phyloP scores from a whole-genome alignment of 2,329 filamentous ascomycete genomes.

The Ceratocystis ficicola region DNA sequence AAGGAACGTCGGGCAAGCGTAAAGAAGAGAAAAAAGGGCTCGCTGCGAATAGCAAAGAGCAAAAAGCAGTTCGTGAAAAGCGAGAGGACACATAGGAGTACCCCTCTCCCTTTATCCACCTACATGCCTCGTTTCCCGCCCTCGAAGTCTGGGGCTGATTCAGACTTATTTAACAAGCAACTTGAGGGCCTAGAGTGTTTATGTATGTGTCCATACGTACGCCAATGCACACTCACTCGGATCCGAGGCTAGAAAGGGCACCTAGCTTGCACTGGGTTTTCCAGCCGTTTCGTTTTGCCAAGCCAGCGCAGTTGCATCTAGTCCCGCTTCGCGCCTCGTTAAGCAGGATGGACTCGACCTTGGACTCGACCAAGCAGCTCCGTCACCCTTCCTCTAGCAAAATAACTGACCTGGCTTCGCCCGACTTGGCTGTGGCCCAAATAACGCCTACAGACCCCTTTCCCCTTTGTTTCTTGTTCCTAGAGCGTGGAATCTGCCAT shows the following conservation, averaged over 20 bases:
- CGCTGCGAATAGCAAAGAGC: background rate
- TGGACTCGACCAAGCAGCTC: too few relatives aligned
- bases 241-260: too few relatives aligned
- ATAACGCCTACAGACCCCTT: too few relatives aligned
- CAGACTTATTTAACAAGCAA: background rate
- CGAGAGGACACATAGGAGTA: background rate
- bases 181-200: background rate
- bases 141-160: conserved; percentile 2
- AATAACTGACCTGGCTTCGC: too few relatives aligned
- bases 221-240: too few relatives aligned
- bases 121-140: background rate
- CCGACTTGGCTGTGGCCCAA: too few relatives aligned
- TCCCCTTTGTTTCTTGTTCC: background rate
- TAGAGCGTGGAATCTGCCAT: conserved; percentile 6
- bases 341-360: too few relatives aligned
- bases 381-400: too few relatives aligned
- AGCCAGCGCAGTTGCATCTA: too few relatives aligned
- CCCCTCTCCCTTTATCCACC: background rate
- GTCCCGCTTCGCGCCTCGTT: too few relatives aligned
- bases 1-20: background rate
- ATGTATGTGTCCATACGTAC: background rate
- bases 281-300: too few relatives aligned
- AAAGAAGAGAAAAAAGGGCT: background rate
- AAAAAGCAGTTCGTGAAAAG: background rate
- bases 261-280: too few relatives aligned